Evolutionary conservation across 768 basidiomycete genomes (phyloP), one percentile per base, ranked within the genome.

Genomic region (Gyrodon lividus): DNA sequence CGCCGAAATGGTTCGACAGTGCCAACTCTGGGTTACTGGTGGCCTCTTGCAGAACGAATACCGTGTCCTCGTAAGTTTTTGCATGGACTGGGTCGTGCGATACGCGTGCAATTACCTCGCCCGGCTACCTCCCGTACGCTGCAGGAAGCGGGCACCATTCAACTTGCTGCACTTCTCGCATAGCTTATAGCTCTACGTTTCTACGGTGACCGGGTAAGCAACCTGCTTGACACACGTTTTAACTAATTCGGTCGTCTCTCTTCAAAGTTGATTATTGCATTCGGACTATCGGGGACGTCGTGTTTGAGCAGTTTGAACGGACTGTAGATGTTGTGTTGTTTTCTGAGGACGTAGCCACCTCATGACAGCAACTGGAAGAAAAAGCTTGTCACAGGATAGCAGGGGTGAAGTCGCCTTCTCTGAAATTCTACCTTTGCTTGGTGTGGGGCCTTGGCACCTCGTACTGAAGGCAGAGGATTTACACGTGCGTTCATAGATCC

Each of bases 11-110:
- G 46, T 49, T 12, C 6, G 0, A 0, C 59, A 63, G 22, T 63
- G 61, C 41, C 43, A 48, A 20, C 51, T 58, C 17, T 64, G 59
- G 56, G 61, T 61, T 2, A 48, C 56, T 7, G 16, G 39, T 14
- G 61, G 62, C 10, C 52, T 64, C 6, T 62, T 62, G 59, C 62
- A 61, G 41, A 64, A 64, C 49, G 62, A 58, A 20, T 53, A 23
- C 22, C 61, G 61, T 23, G 59, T 62, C 8, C 61, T 62, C 28
- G 62, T 56, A 5, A 62, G 62, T 40, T 55, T 64, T 42, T 62
- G 63, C 63, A 16, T 63, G 63, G 62, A 63, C 62, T 2, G 63
- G 63, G 10, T 56, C 51, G 6, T 63, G 63, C 24, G 50, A 34
- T 23, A 65, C 55, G 10, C 46, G 44, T 14, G 34, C 59, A 12